Conservation (phyloP, 352 stramenopile genomes). For the Lagenidium giganteum region DNA sequence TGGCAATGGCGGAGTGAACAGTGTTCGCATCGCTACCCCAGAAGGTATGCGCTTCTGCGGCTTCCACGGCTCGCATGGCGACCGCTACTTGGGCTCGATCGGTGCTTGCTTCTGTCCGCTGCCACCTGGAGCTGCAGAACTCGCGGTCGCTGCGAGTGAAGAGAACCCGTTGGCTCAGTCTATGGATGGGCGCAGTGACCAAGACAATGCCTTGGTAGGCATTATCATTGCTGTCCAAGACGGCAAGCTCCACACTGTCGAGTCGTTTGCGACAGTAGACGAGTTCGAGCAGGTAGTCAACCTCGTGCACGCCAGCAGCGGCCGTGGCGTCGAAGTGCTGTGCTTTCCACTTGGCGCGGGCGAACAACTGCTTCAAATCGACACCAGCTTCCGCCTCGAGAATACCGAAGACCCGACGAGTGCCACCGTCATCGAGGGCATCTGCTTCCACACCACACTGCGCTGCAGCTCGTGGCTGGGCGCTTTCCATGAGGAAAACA, state of each 20-base stretch:
- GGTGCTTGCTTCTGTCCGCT: slow-evolving; percentile 27
- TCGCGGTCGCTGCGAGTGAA: not conserved
- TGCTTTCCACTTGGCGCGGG: slow-evolving; percentile 24
- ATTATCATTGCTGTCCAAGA: slow-evolving; percentile 17
- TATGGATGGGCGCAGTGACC: not conserved
- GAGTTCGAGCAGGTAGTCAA: slow-evolving; percentile 24
- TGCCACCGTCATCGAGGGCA: slow-evolving; percentile 25
- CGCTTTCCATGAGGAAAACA: slow-evolving; percentile 20
- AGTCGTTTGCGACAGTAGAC: slow-evolving; percentile 5
- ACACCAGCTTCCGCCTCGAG: slow-evolving; percentile 21
- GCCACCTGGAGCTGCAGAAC: no score
- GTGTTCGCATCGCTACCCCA: slow-evolving; percentile 22
- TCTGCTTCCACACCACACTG: slow-evolving; percentile 57
- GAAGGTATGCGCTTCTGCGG: slow-evolving; percentile 25
- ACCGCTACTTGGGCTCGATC: slow-evolving; percentile 29
- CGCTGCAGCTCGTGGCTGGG: slow-evolving; percentile 59
- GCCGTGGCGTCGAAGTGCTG: slow-evolving; percentile 23
- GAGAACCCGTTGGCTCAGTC: not conserved
- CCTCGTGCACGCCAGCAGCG: slow-evolving; percentile 15
- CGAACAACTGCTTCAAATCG: slow-evolving; percentile 46
- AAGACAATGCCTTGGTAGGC: slow-evolving; percentile 3
- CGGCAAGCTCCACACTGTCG: slow-evolving; percentile 10
- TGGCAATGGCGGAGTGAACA: slow-evolving; percentile 20
- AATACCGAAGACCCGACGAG: slow-evolving; percentile 2
- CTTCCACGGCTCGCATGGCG: slow-evolving; percentile 28